Percentiles rank a stretch among this genome's conserved stretches.
Conservation (phyloP, 116 monocot genomes). For the Trichopus zeylanicus region DNA sequence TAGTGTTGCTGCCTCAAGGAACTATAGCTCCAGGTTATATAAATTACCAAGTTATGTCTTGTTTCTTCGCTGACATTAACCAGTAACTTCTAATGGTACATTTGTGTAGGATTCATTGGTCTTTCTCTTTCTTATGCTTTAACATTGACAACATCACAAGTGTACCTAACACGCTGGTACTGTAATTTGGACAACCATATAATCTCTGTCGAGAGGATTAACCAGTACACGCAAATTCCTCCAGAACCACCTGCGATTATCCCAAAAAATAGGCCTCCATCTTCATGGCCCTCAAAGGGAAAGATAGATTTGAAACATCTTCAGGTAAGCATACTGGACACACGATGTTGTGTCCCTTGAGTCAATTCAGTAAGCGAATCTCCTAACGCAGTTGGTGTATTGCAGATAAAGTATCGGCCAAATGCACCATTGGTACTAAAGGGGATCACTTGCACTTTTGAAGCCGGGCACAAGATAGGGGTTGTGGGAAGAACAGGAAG, state of each 20-base stretch:
- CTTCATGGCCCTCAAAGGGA: background rate
- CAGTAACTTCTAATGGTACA: background rate
- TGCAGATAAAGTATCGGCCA: conserved; percentile 44
- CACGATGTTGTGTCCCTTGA: background rate
- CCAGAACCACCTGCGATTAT: background rate
- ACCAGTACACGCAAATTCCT: conserved; percentile 41
- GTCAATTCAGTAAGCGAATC: background rate
- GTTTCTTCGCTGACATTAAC: background rate
- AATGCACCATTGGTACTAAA: conserved; percentile 38
- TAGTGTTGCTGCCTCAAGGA: conserved; percentile 36
- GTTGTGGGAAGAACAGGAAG: conserved; percentile 65
- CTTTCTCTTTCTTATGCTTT: conserved; percentile 47
- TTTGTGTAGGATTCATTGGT: conserved; percentile 30
- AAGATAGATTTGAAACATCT: background rate
- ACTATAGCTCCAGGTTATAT: conserved; percentile 17
- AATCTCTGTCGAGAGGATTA: conserved; percentile 49
- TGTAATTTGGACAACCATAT: conserved; percentile 44
- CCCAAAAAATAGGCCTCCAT: background rate
- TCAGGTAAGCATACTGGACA: background rate
- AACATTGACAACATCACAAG: conserved; percentile 27
- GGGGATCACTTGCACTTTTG: conserved; percentile 49
- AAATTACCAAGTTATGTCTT: background rate
- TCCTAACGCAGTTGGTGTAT: background rate
- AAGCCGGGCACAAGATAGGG: conserved; percentile 67
- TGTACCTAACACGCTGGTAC: conserved; percentile 40